These are phyloP conservation scores for Russula sp. DNA, from an alignment of 768 basidiomycete species.

Conservation along the genomic window DNA sequence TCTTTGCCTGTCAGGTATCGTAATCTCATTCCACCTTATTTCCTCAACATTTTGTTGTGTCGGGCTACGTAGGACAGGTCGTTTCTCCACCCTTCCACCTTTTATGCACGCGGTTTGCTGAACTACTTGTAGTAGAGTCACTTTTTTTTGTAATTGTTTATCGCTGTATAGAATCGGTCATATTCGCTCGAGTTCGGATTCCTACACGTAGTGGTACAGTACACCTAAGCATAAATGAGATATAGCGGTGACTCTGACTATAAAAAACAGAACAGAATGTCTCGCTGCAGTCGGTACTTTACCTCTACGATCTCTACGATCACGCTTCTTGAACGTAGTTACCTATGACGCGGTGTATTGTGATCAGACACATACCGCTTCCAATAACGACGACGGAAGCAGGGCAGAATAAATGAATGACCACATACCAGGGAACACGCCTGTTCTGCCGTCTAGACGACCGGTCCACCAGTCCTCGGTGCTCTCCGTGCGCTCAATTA, in stretches of 20 bases:
- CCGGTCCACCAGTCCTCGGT: constrained; percentile 99
- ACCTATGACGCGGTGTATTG: constrained; percentile 31
- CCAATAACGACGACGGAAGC: neutral
- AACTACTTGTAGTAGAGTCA: constrained; percentile 19
- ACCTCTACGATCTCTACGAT: constrained; percentile 6
- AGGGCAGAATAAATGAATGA: neutral
- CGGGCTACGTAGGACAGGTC: neutral
- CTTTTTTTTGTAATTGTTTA: constrained; percentile 19
- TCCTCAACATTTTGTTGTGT: neutral
- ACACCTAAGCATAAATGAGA: neutral
- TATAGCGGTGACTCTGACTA: neutral
- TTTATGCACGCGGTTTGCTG: constrained; percentile 4
- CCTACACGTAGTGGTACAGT: constrained; percentile 8
- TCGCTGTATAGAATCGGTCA: constrained; percentile 19
- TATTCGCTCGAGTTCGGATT: constrained; percentile 10
- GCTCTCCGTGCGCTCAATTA: constrained; percentile 74
- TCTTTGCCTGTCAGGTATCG: neutral
- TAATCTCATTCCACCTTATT: neutral
- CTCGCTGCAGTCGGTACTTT: neutral
- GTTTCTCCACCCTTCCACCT: neutral
- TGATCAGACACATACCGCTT: neutral
- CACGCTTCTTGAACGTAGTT: constrained; percentile 61
- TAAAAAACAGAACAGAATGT: neutral
- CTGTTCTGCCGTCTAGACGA: constrained; percentile 68
- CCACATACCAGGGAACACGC: constrained; percentile 79